Evolutionary conservation across 139 green algal genomes (phyloP).

Genomic region (Pseudopediastrum boryanum): DNA sequence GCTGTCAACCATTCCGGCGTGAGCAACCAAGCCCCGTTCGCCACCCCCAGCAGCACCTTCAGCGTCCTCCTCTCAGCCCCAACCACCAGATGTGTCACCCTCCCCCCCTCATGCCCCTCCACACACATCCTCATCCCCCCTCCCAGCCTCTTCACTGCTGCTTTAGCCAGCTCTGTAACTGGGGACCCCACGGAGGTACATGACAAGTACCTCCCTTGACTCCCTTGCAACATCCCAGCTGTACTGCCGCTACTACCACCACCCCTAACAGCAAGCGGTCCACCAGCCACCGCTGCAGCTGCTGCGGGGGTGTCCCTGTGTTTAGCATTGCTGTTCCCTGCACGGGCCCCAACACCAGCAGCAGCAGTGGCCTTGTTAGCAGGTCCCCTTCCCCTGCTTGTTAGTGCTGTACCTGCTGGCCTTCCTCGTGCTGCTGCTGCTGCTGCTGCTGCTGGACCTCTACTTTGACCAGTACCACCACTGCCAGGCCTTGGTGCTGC

Average conservation of each 20-base stretch:
- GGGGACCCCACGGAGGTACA: conserved; percentile 14
- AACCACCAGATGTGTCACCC: conserved; percentile 64
- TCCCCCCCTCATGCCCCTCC: conserved; percentile 42
- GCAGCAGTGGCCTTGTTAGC: neutral
- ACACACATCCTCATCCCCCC: conserved; percentile 30
- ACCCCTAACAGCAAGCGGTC: no score
- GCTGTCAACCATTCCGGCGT: conserved; percentile 65
- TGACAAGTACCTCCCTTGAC: neutral
- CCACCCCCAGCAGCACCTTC: conserved; percentile 68
- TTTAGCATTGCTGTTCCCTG: no score
- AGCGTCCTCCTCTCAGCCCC: conserved; percentile 60
- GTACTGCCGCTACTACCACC: conserved; percentile 20
- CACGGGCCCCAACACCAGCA: no score
- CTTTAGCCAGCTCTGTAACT: conserved; percentile 22
- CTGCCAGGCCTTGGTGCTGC: neutral
- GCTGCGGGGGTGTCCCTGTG: neutral
- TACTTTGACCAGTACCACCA: neutral
- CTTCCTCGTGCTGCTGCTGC: neutral
- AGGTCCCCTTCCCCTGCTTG: neutral
- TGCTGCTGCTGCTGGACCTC: conserved; percentile 9
- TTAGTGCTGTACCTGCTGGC: neutral
- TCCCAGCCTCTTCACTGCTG: conserved; percentile 9
- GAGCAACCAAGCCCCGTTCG: conserved; percentile 60
- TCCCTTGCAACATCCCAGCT: neutral
- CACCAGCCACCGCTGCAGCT: neutral